Evolutionary conservation across 2,329 filamentous ascomycete species (phyloP).

Genomic region (Basipetospora chlamydospora): DNA sequence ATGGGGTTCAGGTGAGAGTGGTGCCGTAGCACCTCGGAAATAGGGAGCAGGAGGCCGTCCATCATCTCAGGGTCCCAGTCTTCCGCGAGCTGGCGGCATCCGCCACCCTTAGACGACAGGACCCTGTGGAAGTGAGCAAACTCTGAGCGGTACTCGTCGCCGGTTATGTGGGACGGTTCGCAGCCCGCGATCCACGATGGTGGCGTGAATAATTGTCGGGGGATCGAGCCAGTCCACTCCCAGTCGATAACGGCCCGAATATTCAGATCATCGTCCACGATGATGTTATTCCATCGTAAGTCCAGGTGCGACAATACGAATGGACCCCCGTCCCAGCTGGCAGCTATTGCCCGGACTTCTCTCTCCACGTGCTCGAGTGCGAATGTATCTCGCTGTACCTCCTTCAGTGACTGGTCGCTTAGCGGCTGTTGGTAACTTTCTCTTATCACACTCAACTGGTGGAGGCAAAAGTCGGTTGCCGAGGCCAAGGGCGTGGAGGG

Average conservation of each 20-base stretch:
- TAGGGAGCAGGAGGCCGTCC: not conserved
- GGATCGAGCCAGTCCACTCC: conserved; percentile 11
- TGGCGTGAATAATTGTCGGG: conserved; percentile 1
- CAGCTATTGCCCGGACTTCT: not conserved
- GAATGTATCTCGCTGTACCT: not conserved
- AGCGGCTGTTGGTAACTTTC: not conserved
- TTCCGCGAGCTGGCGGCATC: not conserved
- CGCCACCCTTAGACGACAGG: not conserved
- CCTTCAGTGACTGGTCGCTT: not conserved
- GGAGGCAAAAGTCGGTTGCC: not conserved
- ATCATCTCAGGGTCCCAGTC: not conserved
- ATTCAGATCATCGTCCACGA: conserved; percentile 12
- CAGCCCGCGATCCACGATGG: conserved; percentile 5
- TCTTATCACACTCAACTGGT: not conserved
- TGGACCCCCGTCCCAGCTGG: not conserved
- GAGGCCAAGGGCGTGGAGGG: not conserved
- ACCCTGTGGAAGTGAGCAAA: not conserved
- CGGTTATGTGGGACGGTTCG: not conserved
- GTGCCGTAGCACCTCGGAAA: not conserved
- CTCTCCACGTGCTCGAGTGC: not conserved
- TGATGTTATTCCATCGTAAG: conserved; percentile 12
- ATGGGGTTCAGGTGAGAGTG: not conserved
- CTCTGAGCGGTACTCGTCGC: not conserved
- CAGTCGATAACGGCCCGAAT: conserved; percentile 15
- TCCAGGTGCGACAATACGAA: conserved; percentile 9